These are phyloP conservation scores for Camellia lanceoleosa DNA, from an alignment of 148 eudicot species.

Conservation along the genomic window DNA sequence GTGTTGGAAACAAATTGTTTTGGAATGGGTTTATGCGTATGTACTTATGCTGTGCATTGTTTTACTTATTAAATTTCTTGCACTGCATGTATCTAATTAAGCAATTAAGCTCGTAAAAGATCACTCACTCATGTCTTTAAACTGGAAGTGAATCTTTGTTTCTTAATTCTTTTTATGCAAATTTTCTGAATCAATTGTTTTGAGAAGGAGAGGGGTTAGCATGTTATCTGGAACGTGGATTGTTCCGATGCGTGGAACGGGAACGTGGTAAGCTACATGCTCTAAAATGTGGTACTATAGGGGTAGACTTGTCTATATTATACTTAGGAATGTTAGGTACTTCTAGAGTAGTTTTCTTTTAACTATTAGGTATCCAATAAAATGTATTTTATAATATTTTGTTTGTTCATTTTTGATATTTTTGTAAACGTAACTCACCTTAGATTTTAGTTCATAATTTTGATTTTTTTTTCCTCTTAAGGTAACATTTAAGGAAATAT, in stretches of 20 bases:
- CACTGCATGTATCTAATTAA: constrained; percentile 1
- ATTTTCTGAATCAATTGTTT: background rate
- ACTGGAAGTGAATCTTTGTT: background rate
- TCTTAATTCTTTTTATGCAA: background rate
- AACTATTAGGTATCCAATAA: too few relatives aligned
- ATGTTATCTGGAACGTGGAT: too few relatives aligned
- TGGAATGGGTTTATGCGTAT: background rate
- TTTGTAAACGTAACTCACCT: too few relatives aligned
- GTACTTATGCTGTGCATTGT: background rate
- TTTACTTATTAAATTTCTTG: background rate
- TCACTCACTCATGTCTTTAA: background rate
- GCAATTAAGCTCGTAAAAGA: background rate
- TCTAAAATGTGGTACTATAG: too few relatives aligned
- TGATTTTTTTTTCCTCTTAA: too few relatives aligned
- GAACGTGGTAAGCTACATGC: too few relatives aligned
- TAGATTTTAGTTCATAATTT: too few relatives aligned
- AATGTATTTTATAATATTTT: background rate
- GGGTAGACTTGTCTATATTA: too few relatives aligned
- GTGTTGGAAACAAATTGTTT: background rate
- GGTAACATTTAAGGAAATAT: too few relatives aligned
- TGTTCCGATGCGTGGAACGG: too few relatives aligned
- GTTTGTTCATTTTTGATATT: background rate
- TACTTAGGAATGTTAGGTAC: too few relatives aligned
- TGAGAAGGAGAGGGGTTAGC: background rate
- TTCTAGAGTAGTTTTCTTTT: too few relatives aligned